Evolutionary conservation across 2,329 filamentous ascomycete genomes (phyloP), one percentile per base, ranked within the genome.

Genomic region (Colletotrichum costaricense): DNA sequence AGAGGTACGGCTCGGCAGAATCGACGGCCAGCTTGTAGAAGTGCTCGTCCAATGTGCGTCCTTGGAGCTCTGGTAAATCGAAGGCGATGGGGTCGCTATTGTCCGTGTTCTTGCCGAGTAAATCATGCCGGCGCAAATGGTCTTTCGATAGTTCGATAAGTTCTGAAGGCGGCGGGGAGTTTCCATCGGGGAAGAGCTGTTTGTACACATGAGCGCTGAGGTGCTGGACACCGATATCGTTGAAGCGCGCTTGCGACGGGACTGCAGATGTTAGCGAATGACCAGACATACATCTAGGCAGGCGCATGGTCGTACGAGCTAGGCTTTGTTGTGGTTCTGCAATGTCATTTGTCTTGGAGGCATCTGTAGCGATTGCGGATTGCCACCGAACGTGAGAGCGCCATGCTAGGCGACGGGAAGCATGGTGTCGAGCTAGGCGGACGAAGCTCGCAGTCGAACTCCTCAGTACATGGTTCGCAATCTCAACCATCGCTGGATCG

Each of bases 141-240:
- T 97, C 92, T 77, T 89, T 92, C 0, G 97, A 93, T 19, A 99
- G 88, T 14, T 93, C 86, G 49, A 98, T 90, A 8, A 99, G 90
- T 72, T 95, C 90, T 56, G 89, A 84, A 2, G 94, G 90, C 2
- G 93, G 89, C 3, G 90, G 85, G 12, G 87, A 83, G 74, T 82
- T 80, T 60, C 85, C 85, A 52, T 86, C 84, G 5, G 90, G 90
- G 79, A 99, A 99, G 55, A 99, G 85, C 82, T 98, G 97, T 2
- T 89, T 81, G 82, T 96, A 94, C 57, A 99, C 88, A 85, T 95
- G 89, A 72, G 89, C 88, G 86, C 95, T 98, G 77, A 99, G 86
- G 79, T 98, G 96, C 84, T 99, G 97, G 52, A 99, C 94, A 66
- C 94, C 95, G 78, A 99, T 95, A 77, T 97, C 94, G 84, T 97